Evolutionary conservation across 805 yeast species (phyloP).

Genomic region (Schwanniomyces polymorphus): DNA sequence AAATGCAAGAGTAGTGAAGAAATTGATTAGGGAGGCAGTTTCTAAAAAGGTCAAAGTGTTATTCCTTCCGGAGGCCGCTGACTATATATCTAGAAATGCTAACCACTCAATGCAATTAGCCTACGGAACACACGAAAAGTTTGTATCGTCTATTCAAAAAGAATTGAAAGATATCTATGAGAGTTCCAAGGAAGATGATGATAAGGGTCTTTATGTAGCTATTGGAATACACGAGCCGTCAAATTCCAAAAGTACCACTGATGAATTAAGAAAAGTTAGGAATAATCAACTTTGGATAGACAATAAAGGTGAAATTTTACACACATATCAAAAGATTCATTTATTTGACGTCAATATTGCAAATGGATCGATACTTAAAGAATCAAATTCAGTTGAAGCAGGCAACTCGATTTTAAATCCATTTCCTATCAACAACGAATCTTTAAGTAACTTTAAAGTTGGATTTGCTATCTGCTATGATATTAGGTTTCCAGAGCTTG

Average conservation of each 20-base stretch:
- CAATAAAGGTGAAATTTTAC: slow-evolving; percentile 60
- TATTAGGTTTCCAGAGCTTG: slow-evolving; percentile 81
- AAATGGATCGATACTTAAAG: slow-evolving; percentile 79
- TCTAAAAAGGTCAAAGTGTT: slow-evolving; percentile 60
- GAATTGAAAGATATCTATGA: slow-evolving; percentile 41
- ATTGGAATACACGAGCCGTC: slow-evolving; percentile 88
- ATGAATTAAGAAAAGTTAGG: slow-evolving; percentile 39
- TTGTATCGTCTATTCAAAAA: slow-evolving; percentile 42
- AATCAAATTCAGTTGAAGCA: slow-evolving; percentile 78
- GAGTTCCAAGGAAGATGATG: slow-evolving; percentile 14
- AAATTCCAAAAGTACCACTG: slow-evolving; percentile 27
- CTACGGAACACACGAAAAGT: slow-evolving; percentile 33
- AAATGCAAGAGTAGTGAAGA: slow-evolving; percentile 61
- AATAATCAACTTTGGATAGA: slow-evolving; percentile 76
- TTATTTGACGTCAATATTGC: slow-evolving; percentile 83
- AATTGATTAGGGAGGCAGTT: slow-evolving; percentile 65
- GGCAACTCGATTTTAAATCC: slow-evolving; percentile 60
- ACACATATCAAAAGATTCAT: slow-evolving; percentile 83
- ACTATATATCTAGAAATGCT: slow-evolving; percentile 75
- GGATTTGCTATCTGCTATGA: slow-evolving; percentile 85
- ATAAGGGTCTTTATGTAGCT: slow-evolving; percentile 59
- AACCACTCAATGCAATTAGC: slow-evolving; percentile 65
- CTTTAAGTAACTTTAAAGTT: slow-evolving; percentile 33
- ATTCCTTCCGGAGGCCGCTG: slow-evolving; percentile 93
- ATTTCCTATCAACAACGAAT: slow-evolving; percentile 43